Evolutionary conservation across 805 yeast genomes (phyloP), one percentile per base, ranked within the genome.

Genomic region (Zygotorulaspora danielsina): DNA sequence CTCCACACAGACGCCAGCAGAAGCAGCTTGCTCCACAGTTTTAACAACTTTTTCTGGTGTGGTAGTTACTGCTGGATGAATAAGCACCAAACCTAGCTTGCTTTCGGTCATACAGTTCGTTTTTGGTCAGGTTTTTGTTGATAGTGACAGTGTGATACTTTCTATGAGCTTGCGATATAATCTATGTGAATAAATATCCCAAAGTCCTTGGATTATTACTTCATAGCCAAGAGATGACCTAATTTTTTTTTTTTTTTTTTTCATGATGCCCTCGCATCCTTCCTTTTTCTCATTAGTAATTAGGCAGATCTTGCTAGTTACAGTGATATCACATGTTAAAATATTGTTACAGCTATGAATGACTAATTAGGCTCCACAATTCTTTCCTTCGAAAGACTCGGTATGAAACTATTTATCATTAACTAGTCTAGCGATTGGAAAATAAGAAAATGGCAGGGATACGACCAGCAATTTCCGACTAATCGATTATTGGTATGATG

Each of bases 21-120:
- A 16, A 4, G 68, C 61, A 21, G 55, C 49, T 22, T 61, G 47
- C 4, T 37, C 19, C 12, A 50, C 42, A 10, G 45, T 42, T 57
- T 77, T 76, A 28, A 65, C 58, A 13, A 79, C 76, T 13, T 63
- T 38, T 3, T 57, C 65, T 31, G 79, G 81, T 27, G 73, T 71
- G 0, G 81, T 74, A 9, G 80, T 84, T 34, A 76, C 71, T 6
- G 84, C 80, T 13, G 87, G 87, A 53, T 81, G 87, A 38, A 81
- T 68, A 35, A 81, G 64, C 19, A 80, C 59, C 39, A 79, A 61
- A 27, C 55, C 56, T 7, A 39, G 39, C 36, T 48, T 46, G 19
- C 32, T 37, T 17, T 22, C 36, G 12, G 47, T 36, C 47, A 44
- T 44, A 19, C 18, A 10, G 25, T n/a, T 29, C 11, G 18, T 15